Base-by-base conservation (phyloP, 2,329 filamentous ascomycete genomes). In the Neofusicoccum ribis region DNA sequence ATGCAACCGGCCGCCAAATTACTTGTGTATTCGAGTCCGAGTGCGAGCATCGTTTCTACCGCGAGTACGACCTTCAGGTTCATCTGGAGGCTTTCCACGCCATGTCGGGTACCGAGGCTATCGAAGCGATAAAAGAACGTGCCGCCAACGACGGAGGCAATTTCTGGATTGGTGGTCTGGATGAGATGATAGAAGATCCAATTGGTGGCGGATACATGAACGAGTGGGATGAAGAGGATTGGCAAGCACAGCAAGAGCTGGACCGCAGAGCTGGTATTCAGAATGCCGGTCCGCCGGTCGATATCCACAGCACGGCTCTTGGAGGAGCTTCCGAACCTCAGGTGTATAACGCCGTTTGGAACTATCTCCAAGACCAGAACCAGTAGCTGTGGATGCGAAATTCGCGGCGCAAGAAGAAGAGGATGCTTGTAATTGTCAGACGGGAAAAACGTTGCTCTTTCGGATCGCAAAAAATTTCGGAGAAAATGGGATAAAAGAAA, bases 41-140 rank as follows among this genome's bases (percentile, higher is more conserved):
- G 27, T 66, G 64, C 44, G 47, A 39, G 34, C 31, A 66, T 49
- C 56, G 58, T 49, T 89, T 89, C 76, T 80, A 81, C 65, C 81
- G 84, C 51, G 82, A 86, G 43, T 84, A 85, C 67, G 85, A 89
- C 70, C 78, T 88, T 3, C 82, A 83, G 68, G 75, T 82, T 6
- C 87, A 89, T 70, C 79, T 86, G 76, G 81, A 77, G 65, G 77
- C 79, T 59, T 70, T 67, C 3, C 82, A 84, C 67, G 73, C 72
- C 31, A 74, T 77, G 50, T 56, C 68, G 4, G 75, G 75, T 1
- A 69, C 70, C n/a, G 72, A 74, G 3, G 68, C 79, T 70, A 73
- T 77, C 15, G 75, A 79, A 14, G 74, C 76, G 37, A 70, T 81
- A 15, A 69, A 70, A 2, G 80, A 81, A 68, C 71, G 73, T 50